phyloP scores from a whole-genome alignment of 805 yeast species.

The Suhomyces tanzawaensis region DNA sequence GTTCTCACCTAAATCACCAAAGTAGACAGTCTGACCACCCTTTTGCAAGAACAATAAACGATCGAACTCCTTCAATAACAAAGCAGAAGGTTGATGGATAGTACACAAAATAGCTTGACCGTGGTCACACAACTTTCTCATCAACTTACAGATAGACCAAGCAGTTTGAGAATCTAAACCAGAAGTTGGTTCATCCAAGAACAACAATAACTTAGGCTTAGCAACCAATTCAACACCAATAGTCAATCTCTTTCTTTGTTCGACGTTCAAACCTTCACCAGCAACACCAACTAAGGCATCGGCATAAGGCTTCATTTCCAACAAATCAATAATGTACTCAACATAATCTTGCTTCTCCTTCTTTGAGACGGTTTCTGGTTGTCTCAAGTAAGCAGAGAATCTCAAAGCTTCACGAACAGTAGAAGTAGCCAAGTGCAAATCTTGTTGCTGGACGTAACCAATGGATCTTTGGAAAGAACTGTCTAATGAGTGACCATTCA shows the following conservation, averaged over 20 bases:
- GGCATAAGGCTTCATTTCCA: conserved; percentile 26
- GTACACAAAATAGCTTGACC: conserved; percentile 50
- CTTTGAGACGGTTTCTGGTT: conserved; percentile 19
- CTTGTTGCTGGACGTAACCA: conserved; percentile 36
- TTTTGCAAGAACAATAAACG: conserved; percentile 55
- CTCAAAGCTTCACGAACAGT: conserved; percentile 30
- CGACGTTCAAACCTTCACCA: conserved; percentile 40
- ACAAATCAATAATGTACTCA: conserved; percentile 23
- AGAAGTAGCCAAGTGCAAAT: conserved; percentile 30
- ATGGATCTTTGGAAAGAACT: conserved; percentile 31
- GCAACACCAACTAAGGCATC: conserved; percentile 34
- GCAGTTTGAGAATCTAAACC: conserved; percentile 46
- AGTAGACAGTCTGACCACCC: conserved; percentile 50
- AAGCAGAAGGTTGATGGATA: conserved; percentile 84
- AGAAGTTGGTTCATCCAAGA: conserved; percentile 44
- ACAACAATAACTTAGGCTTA: conserved; percentile 36
- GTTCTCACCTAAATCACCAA: conserved; percentile 36
- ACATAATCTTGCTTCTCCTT: conserved; percentile 24
- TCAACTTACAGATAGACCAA: conserved; percentile 40
- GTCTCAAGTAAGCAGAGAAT: conserved; percentile 27
- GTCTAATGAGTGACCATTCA: conserved; percentile 24
- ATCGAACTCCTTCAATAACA: conserved; percentile 74
- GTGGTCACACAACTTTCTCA: conserved; percentile 40
- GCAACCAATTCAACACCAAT: conserved; percentile 44
- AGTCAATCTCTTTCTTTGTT: conserved; percentile 40